Conservation (phyloP, 2,329 filamentous ascomycete species). For the Ophiosphaerella herpotricha region DNA sequence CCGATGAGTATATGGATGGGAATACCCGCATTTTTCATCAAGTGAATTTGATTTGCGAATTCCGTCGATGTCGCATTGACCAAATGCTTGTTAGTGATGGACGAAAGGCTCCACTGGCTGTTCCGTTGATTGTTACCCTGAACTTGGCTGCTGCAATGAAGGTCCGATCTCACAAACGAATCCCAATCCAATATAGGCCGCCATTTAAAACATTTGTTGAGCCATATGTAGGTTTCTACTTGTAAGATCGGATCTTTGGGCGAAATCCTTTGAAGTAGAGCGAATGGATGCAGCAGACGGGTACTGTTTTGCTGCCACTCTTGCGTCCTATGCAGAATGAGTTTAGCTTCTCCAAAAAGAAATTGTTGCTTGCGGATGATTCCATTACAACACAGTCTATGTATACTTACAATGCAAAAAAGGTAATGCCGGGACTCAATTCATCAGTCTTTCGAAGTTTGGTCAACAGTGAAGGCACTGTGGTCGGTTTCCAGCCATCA, state of each 20-base stretch:
- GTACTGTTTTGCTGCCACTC: constrained; percentile 19
- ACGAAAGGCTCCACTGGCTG: no score
- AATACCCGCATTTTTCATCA: constrained; percentile 18
- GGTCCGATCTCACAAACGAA: constrained; percentile 16
- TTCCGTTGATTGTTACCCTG: no score
- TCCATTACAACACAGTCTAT: no score
- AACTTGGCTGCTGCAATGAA: background rate
- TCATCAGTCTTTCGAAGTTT: constrained; percentile 4
- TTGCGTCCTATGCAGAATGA: background rate
- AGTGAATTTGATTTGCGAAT: constrained; percentile 15
- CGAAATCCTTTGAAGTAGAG: constrained; percentile 16
- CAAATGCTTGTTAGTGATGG: no score
- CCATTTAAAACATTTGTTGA: constrained; percentile 27
- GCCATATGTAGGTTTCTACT: constrained; percentile 22
- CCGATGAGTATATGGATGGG: constrained; percentile 30
- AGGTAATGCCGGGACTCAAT: background rate
- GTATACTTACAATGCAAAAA: background rate
- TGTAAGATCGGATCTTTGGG: background rate
- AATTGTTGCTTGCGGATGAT: no score
- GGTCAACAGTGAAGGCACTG: constrained; percentile 11
- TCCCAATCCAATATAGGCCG: constrained; percentile 36
- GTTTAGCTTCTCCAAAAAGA: no score
- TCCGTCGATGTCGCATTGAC: background rate
- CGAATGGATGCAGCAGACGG: constrained; percentile 23
- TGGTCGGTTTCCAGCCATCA: background rate